phyloP scores from a whole-genome alignment of 495 filamentous ascomycete species.

The Echria macrotheca region DNA sequence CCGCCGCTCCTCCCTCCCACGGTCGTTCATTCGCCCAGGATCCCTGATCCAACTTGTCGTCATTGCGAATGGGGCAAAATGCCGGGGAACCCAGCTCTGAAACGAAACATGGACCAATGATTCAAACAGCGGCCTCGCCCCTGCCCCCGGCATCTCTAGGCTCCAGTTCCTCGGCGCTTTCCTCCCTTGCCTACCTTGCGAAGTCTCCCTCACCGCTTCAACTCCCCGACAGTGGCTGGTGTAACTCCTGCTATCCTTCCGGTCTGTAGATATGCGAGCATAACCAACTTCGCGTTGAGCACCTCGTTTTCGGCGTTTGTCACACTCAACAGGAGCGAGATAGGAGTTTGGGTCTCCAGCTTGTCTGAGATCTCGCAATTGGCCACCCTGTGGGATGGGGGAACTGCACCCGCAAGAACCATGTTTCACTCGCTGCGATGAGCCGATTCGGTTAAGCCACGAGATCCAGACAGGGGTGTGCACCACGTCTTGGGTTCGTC shows the following conservation, averaged over 20 bases:
- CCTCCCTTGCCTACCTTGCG: too few relatives aligned
- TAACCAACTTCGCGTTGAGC: too few relatives aligned
- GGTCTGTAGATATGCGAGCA: too few relatives aligned
- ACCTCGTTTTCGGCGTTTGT: slow-evolving; percentile 15
- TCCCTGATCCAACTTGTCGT: slow-evolving; percentile 3
- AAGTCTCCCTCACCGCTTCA: too few relatives aligned
- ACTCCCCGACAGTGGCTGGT: too few relatives aligned
- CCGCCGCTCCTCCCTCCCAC: neutral
- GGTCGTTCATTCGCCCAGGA: slow-evolving; percentile 4
- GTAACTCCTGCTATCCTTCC: too few relatives aligned
- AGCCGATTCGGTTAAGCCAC: slow-evolving; percentile 1
- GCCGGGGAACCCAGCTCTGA: neutral
- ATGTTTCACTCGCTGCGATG: slow-evolving; percentile 14
- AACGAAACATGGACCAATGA: neutral
- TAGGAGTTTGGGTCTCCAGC: too few relatives aligned
- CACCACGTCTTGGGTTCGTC: too few relatives aligned
- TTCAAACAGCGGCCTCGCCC: too few relatives aligned
- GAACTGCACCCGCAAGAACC: slow-evolving; percentile 4
- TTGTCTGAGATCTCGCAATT: slow-evolving; percentile 33
- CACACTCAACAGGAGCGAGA: slow-evolving; percentile 10
- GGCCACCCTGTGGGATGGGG: slow-evolving; percentile 13
- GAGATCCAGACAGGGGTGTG: neutral
- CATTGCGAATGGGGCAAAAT: neutral
- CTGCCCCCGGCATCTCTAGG: too few relatives aligned
- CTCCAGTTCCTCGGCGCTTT: too few relatives aligned